Percentiles rank a stretch among this genome's conserved stretches.
phyloP scores from a whole-genome alignment of 805 yeast genomes.

The Teunomyces panamensis region DNA sequence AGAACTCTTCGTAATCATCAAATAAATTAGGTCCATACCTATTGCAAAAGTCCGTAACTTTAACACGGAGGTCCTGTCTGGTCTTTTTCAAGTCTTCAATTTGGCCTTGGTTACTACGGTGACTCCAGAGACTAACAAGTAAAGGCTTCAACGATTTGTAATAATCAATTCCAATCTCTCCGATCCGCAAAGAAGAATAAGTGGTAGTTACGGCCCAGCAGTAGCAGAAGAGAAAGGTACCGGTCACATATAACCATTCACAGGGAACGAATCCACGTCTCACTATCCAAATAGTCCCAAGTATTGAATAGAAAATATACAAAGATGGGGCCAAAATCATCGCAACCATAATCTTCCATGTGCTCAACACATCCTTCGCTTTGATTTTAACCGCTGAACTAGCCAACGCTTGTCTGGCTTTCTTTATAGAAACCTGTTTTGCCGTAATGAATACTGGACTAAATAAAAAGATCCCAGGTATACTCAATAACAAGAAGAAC shows the following conservation, averaged over 20 bases:
- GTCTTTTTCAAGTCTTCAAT: conserved; percentile 28
- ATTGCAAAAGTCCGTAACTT: conserved; percentile 34
- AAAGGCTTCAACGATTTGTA: conserved; percentile 40
- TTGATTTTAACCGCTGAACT: conserved; percentile 38
- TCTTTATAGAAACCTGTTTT: conserved; percentile 27
- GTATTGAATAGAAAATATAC: conserved; percentile 36
- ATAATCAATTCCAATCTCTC: conserved; percentile 42
- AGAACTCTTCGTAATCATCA: conserved; percentile 34
- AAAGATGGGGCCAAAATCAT: conserved; percentile 39
- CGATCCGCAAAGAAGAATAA: conserved; percentile 39
- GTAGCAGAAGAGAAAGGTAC: conserved; percentile 31
- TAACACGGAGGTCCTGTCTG: conserved; percentile 23
- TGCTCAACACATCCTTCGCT: conserved; percentile 41
- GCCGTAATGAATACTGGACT: conserved; percentile 40
- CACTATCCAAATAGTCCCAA: conserved; percentile 27
- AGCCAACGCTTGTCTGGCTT: conserved; percentile 39
- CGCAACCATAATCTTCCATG: conserved; percentile 45
- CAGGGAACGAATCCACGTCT: conserved; percentile 12
- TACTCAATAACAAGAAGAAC: conserved; percentile 29
- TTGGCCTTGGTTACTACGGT: conserved; percentile 27
- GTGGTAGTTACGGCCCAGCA: conserved; percentile 38
- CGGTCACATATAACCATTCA: conserved; percentile 8
- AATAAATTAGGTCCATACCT: conserved; percentile 38
- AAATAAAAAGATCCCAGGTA: conserved; percentile 38
- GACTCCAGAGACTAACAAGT: conserved; percentile 30